Conservation (phyloP, 441 rosid species). For the Hura crepitans region DNA sequence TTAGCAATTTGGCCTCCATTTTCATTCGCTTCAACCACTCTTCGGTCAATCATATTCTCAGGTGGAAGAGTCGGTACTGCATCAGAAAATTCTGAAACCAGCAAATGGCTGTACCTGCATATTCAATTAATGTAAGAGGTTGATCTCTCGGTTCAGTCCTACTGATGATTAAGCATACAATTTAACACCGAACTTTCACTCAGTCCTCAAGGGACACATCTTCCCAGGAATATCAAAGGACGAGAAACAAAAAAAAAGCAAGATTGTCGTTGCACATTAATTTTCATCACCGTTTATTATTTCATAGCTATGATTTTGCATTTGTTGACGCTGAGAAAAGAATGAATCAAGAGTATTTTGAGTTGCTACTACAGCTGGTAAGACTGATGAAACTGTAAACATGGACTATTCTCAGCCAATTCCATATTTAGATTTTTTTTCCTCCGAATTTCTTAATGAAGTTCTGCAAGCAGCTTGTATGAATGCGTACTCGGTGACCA, state of each 20-base stretch:
- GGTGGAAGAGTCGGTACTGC: constrained; percentile 72
- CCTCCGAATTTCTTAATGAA: not conserved
- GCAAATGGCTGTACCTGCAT: constrained; percentile 64
- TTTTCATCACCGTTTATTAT: no score
- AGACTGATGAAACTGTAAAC: constrained; percentile 25
- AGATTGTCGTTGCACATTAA: no score
- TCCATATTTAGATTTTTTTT: constrained; percentile 2
- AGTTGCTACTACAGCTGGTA: constrained; percentile 77
- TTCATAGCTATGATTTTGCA: constrained; percentile 91
- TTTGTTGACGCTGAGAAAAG: constrained; percentile 91
- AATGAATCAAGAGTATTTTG: constrained; percentile 64
- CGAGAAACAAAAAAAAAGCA: not conserved
- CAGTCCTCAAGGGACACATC: not conserved
- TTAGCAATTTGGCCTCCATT: no score
- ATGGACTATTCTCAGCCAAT: not conserved
- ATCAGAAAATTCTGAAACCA: constrained; percentile 78
- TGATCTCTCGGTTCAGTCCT: constrained; percentile 1
- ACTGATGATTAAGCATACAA: constrained; percentile 4
- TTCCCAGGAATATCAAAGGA: not conserved
- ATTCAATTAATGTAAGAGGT: not conserved
- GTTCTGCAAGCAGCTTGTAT: constrained; percentile 16
- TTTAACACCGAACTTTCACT: not conserved
- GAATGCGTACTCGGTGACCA: constrained; percentile 20
- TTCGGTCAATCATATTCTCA: constrained; percentile 65
- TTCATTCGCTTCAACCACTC: constrained; percentile 42